Evolutionary conservation across 73 alveolate species (phyloP).

Genomic region (Urostyla sp.): DNA sequence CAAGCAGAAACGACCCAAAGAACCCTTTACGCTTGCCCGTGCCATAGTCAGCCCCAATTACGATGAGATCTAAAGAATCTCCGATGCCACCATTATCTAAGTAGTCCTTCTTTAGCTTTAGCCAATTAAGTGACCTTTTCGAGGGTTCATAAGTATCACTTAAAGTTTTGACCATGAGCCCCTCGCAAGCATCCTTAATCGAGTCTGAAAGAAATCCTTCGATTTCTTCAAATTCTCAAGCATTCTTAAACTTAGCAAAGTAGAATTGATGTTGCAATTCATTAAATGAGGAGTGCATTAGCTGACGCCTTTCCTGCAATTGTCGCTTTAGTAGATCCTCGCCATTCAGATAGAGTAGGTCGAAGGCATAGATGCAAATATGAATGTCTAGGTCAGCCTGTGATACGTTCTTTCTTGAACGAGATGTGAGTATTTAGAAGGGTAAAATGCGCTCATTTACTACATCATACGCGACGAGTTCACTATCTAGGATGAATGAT

Average conservation of each 20-base stretch:
- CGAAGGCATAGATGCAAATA: constrained; percentile 90
- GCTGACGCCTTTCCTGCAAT: constrained; percentile 78
- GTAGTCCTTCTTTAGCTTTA: constrained; percentile 98
- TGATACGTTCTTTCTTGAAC: constrained; percentile 96
- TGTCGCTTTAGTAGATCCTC: constrained; percentile 84
- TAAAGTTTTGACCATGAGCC: constrained; percentile 98
- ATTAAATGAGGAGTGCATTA: constrained; percentile 65
- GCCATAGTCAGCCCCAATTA: constrained; percentile 99
- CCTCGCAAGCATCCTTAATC: constrained; percentile 96
- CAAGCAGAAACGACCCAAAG: constrained; percentile 98
- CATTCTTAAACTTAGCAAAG: constrained; percentile 91
- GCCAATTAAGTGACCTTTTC: constrained; percentile 99
- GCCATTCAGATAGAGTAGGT: constrained; percentile 87
- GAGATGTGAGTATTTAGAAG: constrained; percentile 90
- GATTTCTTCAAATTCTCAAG: constrained; percentile 93
- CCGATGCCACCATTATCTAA: constrained; percentile 92
- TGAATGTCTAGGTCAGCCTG: constrained; percentile 88
- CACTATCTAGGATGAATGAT: constrained; percentile 97
- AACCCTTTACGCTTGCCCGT: constrained; percentile 99
- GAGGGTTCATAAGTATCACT: constrained; percentile 99
- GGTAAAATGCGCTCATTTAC: constrained; percentile 94
- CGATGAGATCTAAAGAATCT: constrained; percentile 99
- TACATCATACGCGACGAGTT: constrained; percentile 98
- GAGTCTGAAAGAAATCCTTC: constrained; percentile 91
- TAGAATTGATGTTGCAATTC: constrained; percentile 73